Conservation (phyloP, 495 filamentous ascomycete species). For the Aspergillus bertholletiae region DNA sequence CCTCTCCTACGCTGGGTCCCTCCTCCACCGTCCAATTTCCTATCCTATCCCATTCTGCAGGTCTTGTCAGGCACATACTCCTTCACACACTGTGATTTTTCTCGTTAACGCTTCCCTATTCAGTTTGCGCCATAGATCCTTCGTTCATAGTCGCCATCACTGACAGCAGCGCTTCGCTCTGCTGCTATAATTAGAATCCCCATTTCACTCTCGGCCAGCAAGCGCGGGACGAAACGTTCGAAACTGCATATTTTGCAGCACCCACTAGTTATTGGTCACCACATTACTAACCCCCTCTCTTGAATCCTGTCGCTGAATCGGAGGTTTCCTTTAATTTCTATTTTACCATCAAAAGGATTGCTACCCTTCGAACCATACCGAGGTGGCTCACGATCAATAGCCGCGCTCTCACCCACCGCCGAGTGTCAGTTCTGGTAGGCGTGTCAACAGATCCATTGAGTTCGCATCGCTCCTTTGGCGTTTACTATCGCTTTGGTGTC, state of each 20-base stretch:
- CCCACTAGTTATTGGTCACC: conserved; percentile 3
- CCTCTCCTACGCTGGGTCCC: conserved; percentile 3
- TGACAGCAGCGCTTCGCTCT: conserved; percentile 20
- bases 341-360: not conserved
- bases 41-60: conserved; percentile 5
- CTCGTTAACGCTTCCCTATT: not conserved
- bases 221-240: conserved; percentile 25
- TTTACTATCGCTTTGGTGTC: not conserved
- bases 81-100: conserved; percentile 4
- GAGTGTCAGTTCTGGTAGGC: not conserved
- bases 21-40: conserved; percentile 12
- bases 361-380: not conserved
- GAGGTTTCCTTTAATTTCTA: not conserved
- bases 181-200: conserved; percentile 41
- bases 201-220: conserved; percentile 24
- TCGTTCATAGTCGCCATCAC: conserved; percentile 24
- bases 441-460: conserved; percentile 8
- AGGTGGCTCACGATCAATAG: conserved; percentile 7
- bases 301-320: not conserved
- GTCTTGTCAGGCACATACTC: conserved; percentile 9
- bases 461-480: conserved; percentile 13
- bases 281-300: not conserved
- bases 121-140: not conserved
- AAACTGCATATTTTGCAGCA: conserved; percentile 6
- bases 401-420: conserved; percentile 7